Conservation (phyloP, 352 stramenopile genomes). For the Phytophthora lateralis region DNA sequence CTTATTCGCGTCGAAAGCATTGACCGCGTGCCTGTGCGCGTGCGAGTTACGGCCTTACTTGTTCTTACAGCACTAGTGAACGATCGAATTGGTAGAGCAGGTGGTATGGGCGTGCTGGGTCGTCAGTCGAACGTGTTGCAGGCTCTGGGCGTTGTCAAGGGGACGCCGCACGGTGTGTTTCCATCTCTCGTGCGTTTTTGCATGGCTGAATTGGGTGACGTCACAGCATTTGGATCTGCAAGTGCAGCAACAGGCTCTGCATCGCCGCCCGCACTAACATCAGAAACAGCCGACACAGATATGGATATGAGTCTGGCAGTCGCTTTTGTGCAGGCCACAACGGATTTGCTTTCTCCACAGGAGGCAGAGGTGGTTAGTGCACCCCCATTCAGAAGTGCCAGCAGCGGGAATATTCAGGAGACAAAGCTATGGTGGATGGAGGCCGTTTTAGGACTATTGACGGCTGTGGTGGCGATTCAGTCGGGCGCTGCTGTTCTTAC, state of each 20-base stretch:
- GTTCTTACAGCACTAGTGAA: constrained; percentile 83
- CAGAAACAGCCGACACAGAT: constrained; percentile 70
- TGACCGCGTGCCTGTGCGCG: constrained; percentile 58
- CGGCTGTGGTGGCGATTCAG: constrained; percentile 77
- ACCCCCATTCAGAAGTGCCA: constrained; percentile 57
- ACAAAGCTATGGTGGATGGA: constrained; percentile 81
- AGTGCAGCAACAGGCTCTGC: constrained; percentile 9
- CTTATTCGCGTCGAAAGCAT: constrained; percentile 75
- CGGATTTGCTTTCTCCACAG: constrained; percentile 66
- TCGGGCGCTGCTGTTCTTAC: constrained; percentile 78
- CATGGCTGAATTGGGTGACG: constrained; percentile 67
- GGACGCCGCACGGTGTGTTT: constrained; percentile 79
- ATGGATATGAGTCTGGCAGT: constrained; percentile 91
- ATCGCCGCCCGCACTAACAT: constrained; percentile 28
- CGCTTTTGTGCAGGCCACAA: constrained; percentile 88
- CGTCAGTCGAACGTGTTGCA: constrained; percentile 83
- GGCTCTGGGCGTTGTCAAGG: constrained; percentile 78
- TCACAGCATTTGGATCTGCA: constrained; percentile 22
- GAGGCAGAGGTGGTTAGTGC: constrained; percentile 67
- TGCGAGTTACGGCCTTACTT: constrained; percentile 67
- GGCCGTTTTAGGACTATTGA: constrained; percentile 73
- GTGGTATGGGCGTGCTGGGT: constrained; percentile 70
- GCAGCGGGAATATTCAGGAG: constrained; percentile 40
- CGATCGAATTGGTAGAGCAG: constrained; percentile 67
- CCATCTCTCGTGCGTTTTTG: constrained; percentile 83